Percentiles rank a stretch among this genome's conserved stretches.
Conservation (phyloP, 805 yeast genomes). For the Candida berthetii region DNA sequence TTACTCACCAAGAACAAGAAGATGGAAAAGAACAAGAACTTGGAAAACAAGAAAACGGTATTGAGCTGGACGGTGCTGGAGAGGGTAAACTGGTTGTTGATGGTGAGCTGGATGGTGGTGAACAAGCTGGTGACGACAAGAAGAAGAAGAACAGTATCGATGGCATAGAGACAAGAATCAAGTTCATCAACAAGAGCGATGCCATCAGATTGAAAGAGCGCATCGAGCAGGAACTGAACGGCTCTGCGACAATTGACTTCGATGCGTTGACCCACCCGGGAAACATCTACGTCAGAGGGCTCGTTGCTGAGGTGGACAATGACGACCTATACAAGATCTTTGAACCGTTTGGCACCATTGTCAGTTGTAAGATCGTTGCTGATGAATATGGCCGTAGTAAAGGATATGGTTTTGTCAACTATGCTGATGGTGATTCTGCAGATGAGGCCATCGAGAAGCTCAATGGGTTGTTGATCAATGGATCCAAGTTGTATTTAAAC, state of each 20-base stretch:
- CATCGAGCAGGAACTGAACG: constrained; percentile 7
- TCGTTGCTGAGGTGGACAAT: constrained; percentile 30
- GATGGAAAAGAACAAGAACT: too few species aligned
- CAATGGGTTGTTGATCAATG: constrained; percentile 35
- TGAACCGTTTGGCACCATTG: constrained; percentile 31
- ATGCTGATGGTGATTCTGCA: constrained; percentile 44
- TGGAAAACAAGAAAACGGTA: too few species aligned
- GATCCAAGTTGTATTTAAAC: constrained; percentile 36
- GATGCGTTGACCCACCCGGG: constrained; percentile 47
- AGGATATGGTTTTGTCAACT: constrained; percentile 66
- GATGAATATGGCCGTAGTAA: constrained; percentile 39
- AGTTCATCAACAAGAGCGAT: too few species aligned
- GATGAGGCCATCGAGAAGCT: constrained; percentile 52
- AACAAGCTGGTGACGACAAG: too few species aligned
- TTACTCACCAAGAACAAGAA: too few species aligned
- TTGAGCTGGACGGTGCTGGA: too few species aligned
- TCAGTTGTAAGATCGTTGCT: constrained; percentile 38
- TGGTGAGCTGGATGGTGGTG: not conserved
- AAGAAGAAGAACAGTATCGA: too few species aligned
- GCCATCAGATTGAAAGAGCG: not conserved
- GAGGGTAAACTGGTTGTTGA: too few species aligned
- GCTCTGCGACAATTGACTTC: constrained; percentile 9
- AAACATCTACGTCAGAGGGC: constrained; percentile 43
- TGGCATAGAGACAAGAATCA: too few species aligned
- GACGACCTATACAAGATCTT: constrained; percentile 30